Evolutionary conservation across 2,329 filamentous ascomycete species (phyloP), one percentile per base, ranked within the genome.

Genomic region (Fusarium globosum): DNA sequence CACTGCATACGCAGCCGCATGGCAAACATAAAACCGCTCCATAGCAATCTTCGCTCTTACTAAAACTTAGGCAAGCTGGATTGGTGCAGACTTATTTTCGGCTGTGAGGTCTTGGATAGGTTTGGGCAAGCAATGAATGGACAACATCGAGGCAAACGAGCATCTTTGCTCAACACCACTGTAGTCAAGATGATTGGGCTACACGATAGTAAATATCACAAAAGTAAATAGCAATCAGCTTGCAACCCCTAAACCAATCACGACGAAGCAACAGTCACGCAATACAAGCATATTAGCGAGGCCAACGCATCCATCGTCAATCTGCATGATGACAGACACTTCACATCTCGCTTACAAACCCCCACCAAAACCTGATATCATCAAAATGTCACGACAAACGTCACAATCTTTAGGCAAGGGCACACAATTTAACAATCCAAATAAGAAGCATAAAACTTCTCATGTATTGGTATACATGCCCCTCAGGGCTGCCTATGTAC

Each of bases 391-490:
- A 65, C 62, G 41, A 11, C 39, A 56, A 45, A 16, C 12, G 14
- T n/a, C 30, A 36, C 30, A 45, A 38, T 41, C 28, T 38, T 14
- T 18, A 10, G 38, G 8, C 16, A 57, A 21, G 18, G 14, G 18
- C 36, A 36, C 49, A 57, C 13, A 57, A 45, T 13, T 28, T 21
- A 21, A 38, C 49, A 43, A 61, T 57, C 59, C 49, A 61, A 43
- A 43, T 21, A 33, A 42, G 38, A 61, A 57, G 51, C 38, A 23
- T 43, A 12, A 23, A 28, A 18, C 49, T 43, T 30, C 49, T n/a
- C 16, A 46, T 65, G 36, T 41, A 57, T 68, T 68, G 52, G 41
- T 61, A 36, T 65, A 65, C 55, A 35, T 26, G 45, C 30, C 55
- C 41, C 20, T n/a, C 11, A 30, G 41, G 55, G 30, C 42, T 39